Percentiles rank a stretch among this genome's conserved stretches.
Evolutionary conservation across 2,329 filamentous ascomycete species (phyloP).

Genomic region (Ustulina deusta): DNA sequence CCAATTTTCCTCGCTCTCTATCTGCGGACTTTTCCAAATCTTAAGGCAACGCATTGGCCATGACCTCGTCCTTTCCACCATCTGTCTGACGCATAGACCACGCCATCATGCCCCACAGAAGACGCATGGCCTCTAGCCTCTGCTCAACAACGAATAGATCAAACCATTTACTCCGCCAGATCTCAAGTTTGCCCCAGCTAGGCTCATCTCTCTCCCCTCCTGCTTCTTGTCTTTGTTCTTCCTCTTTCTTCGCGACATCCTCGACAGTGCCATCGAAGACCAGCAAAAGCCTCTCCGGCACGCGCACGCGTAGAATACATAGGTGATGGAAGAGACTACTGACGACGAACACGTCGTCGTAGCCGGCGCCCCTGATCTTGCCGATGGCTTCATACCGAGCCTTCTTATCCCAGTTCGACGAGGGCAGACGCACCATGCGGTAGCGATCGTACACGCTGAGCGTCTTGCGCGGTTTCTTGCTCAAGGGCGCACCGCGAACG

Average conservation of each 20-base stretch:
- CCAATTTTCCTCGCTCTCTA: conserved; percentile 1
- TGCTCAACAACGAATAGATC: conserved; percentile 69
- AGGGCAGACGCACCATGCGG: conserved; percentile 69
- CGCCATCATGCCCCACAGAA: conserved; percentile 70
- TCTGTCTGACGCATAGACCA: conserved; percentile 67
- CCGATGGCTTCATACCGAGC: conserved; percentile 69
- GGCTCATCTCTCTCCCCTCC: conserved; percentile 44
- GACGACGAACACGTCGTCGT: conserved; percentile 72
- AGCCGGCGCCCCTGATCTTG: conserved; percentile 58
- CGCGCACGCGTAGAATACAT: conserved; percentile 68
- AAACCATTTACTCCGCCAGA: conserved; percentile 71
- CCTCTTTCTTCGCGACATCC: conserved; percentile 19
- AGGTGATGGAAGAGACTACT: conserved; percentile 73
- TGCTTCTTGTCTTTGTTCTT: not conserved
- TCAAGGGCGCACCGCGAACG: conserved; percentile 49
- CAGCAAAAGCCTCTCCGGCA: conserved; percentile 65
- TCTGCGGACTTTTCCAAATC: not conserved
- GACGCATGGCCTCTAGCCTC: conserved; percentile 66
- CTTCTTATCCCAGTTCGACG: conserved; percentile 71
- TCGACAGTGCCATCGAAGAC: conserved; percentile 62
- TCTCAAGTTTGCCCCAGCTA: conserved; percentile 65
- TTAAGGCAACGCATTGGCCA: conserved; percentile 25
- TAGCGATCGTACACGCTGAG: conserved; percentile 72
- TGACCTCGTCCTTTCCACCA: conserved; percentile 20
- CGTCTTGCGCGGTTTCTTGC: conserved; percentile 66